Conservation (phyloP, 306 rosid genomes). For the Comarum palustre region DNA sequence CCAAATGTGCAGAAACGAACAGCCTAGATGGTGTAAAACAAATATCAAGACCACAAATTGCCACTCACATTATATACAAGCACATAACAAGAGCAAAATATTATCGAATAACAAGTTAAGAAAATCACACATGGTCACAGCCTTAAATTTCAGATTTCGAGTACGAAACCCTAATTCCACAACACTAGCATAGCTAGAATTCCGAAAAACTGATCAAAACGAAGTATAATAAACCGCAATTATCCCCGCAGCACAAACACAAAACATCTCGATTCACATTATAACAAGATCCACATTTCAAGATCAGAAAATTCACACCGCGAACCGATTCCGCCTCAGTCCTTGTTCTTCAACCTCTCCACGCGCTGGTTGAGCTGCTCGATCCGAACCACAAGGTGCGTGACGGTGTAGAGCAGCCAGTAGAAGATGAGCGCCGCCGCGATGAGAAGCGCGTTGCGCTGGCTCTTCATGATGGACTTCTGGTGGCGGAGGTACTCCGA, state of each 20-base stretch:
- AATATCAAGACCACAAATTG: not conserved
- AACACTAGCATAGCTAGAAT: not conserved
- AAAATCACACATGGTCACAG: not conserved
- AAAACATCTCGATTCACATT: not conserved
- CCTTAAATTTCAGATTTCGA: not conserved
- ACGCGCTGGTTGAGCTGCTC: conserved; percentile 84
- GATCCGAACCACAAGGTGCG: conserved; percentile 68
- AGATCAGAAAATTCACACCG: not conserved
- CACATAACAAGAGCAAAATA: not conserved
- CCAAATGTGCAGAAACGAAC: not conserved
- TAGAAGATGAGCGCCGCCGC: conserved; percentile 79
- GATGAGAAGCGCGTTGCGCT: conserved; percentile 91
- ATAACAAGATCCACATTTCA: not conserved
- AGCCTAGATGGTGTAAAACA: not conserved
- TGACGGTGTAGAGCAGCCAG: conserved; percentile 93
- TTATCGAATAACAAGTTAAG: too few species aligned
- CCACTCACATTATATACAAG: not conserved
- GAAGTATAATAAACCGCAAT: not conserved
- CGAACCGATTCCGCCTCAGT: conserved; percentile 37
- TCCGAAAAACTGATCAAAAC: not conserved
- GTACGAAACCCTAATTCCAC: not conserved
- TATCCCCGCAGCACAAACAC: not conserved
- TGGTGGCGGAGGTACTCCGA: conserved; percentile 86
- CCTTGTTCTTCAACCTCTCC: conserved; percentile 72
- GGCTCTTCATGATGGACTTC: conserved; percentile 98